phyloP scores from a whole-genome alignment of 1,139 yeast genomes.

The Lodderomyces pseudojiufengensis region DNA sequence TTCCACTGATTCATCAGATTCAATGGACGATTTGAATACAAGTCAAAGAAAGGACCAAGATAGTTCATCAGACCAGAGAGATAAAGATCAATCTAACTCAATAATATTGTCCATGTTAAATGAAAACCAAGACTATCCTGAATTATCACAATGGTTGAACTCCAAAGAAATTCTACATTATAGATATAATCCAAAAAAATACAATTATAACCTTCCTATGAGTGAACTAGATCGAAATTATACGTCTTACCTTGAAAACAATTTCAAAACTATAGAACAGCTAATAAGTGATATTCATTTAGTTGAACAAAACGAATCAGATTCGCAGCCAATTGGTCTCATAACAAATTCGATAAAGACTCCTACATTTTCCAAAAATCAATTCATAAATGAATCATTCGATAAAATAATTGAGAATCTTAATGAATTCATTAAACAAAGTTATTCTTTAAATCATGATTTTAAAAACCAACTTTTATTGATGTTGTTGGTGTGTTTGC shows the following conservation, averaged over 20 bases:
- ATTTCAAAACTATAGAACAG: constrained; percentile 34
- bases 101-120: too few species aligned
- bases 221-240: constrained; percentile 21
- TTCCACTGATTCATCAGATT: constrained; percentile 18
- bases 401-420: constrained; percentile 23
- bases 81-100: too few species aligned
- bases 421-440: constrained; percentile 17
- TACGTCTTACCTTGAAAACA: constrained; percentile 26
- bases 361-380: constrained; percentile 5
- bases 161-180: constrained; percentile 27
- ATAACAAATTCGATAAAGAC: constrained; percentile 20
- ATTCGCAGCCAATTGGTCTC: constrained; percentile 30
- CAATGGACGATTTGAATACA: constrained; percentile 7
- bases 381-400: constrained; percentile 27
- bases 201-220: constrained; percentile 29
- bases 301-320: background rate
- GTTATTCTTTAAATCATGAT: background rate
- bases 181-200: constrained; percentile 26
- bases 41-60: too few species aligned
- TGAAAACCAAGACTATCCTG: constrained; percentile 16
- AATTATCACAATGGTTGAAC: constrained; percentile 37
- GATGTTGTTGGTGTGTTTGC: constrained; percentile 54
- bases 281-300: constrained; percentile 12
- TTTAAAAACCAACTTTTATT: constrained; percentile 18
- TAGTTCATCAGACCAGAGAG: too few species aligned